Conservation (phyloP, 2,329 filamentous ascomycete genomes). For the Helotiales sp. region DNA sequence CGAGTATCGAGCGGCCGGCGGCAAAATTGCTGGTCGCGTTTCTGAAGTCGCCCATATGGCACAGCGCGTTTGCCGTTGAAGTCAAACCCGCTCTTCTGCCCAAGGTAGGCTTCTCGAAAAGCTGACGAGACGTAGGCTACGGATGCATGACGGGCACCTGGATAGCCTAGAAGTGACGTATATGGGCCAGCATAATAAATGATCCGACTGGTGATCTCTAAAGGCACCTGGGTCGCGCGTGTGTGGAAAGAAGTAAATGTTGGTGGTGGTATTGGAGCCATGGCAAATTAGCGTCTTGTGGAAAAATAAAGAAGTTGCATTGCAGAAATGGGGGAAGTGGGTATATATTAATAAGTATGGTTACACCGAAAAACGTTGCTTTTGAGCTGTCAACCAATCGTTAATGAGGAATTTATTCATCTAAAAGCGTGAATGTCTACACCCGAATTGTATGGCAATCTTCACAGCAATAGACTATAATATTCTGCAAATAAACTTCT, state of each 20-base stretch:
- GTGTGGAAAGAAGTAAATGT: neutral
- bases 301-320: neutral
- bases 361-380: neutral
- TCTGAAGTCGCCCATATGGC: neutral
- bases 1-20: neutral
- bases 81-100: neutral
- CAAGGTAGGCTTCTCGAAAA: neutral
- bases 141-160: neutral
- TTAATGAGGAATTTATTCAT: neutral
- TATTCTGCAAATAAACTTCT: neutral
- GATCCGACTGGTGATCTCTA: neutral
- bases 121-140: neutral
- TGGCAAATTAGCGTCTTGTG: neutral
- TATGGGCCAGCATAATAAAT: neutral
- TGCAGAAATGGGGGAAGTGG: neutral
- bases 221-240: neutral
- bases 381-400: neutral
- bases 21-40: neutral
- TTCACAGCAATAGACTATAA: neutral
- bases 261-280: neutral
- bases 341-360: neutral
- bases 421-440: neutral
- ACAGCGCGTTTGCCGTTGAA: neutral
- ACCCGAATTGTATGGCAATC: neutral
- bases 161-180: neutral